Conservation (phyloP, 306 rosid species). For the Pyrus pyrifolia region DNA sequence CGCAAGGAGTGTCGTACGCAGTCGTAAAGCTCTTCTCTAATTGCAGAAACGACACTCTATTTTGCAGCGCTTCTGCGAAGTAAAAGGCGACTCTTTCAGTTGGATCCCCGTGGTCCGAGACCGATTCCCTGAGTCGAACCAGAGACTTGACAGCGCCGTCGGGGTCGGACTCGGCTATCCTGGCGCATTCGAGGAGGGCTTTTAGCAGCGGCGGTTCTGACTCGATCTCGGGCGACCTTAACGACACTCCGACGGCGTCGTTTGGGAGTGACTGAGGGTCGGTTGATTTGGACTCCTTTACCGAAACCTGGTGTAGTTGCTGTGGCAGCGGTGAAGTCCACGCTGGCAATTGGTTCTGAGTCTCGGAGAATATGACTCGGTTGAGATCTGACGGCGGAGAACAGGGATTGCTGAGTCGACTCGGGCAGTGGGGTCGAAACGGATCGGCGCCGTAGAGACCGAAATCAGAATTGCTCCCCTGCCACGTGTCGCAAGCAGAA, state of each 20-base stretch:
- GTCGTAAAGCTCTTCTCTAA: conserved; percentile 9
- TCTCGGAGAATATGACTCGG: conserved; percentile 50
- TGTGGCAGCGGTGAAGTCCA: conserved; percentile 38
- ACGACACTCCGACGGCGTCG: conserved; percentile 22
- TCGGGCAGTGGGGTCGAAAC: conserved; percentile 39
- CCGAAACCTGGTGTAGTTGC: conserved; percentile 18
- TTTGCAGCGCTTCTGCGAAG: conserved; percentile 57
- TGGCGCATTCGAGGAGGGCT: conserved; percentile 60
- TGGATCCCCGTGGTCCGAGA: conserved; percentile 76
- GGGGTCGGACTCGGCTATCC: conserved; percentile 39
- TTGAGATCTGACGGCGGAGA: conserved; percentile 63
- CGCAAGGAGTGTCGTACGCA: conserved; percentile 28
- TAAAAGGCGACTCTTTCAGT: conserved; percentile 56
- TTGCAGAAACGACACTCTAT: conserved; percentile 25
- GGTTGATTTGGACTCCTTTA: conserved; percentile 24
- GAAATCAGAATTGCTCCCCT: conserved; percentile 38
- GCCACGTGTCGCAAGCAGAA: conserved; percentile 61
- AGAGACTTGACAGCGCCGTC: conserved; percentile 57
- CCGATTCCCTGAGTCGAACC: conserved; percentile 39
- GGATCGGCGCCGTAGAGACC: conserved; percentile 48
- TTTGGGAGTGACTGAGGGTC: conserved; percentile 9
- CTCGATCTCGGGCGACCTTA: conserved; percentile 38
- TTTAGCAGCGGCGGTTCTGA: conserved; percentile 64
- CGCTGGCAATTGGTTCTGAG: conserved; percentile 21
- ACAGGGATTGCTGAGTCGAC: conserved; percentile 41